A percentile compares a stretch with the other conserved stretches of the same genome.
Evolutionary conservation across 2,329 filamentous ascomycete species (phyloP).

Genomic region (Alternaria dauci): DNA sequence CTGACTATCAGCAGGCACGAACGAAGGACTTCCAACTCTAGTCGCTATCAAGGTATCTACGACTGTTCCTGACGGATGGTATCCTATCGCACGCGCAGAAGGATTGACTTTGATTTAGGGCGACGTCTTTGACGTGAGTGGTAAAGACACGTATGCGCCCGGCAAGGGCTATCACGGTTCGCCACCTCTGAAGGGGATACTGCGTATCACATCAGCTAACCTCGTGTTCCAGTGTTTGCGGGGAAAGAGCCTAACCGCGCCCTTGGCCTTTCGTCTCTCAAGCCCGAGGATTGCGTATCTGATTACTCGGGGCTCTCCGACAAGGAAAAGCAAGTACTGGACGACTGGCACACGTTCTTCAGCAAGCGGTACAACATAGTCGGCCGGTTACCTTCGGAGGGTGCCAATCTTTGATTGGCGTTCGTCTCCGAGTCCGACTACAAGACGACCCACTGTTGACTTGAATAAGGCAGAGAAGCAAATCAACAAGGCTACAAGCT

Average conservation of each 20-base stretch:
- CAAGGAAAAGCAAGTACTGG: slow-evolving; percentile 82
- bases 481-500: not conserved
- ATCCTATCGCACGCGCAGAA: not conserved
- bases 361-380: slow-evolving; percentile 95
- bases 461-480: not conserved
- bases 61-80: not conserved
- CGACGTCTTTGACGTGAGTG: slow-evolving; percentile 91
- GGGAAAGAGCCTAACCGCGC: slow-evolving; percentile 96
- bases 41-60: slow-evolving; percentile 65
- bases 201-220: slow-evolving; percentile 14
- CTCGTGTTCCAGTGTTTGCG: slow-evolving; percentile 76
- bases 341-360: slow-evolving; percentile 97
- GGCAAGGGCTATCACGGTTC: slow-evolving; percentile 86
- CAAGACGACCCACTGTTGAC: not conserved
- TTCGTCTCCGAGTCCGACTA: not conserved
- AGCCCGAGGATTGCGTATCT: slow-evolving; percentile 78
- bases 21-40: slow-evolving; percentile 67
- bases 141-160: slow-evolving; percentile 84
- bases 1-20: slow-evolving; percentile 61
- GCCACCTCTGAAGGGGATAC: slow-evolving; percentile 33
- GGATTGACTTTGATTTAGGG: slow-evolving; percentile 64
- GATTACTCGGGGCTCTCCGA: slow-evolving; percentile 86
- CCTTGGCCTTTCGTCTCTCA: slow-evolving; percentile 84
- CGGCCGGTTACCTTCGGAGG: slow-evolving; percentile 56
- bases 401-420: slow-evolving; percentile 24